These are phyloP conservation scores for Apophysomyces variabilis DNA, from an alignment of 371 early-diverging fungal species.

Conservation along the genomic window DNA sequence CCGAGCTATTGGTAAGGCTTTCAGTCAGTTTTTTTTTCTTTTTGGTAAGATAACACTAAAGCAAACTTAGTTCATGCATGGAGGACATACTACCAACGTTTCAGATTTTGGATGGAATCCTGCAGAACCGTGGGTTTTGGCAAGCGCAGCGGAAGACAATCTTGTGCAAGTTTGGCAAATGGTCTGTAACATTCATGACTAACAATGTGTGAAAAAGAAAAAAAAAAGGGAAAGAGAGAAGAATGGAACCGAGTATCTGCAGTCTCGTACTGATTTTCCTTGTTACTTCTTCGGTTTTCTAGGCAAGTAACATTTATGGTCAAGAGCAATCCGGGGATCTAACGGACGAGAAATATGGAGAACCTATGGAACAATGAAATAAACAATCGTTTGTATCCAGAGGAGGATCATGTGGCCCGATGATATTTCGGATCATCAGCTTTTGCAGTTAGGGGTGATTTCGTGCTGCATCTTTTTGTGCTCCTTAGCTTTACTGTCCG, in stretches of 20 bases:
- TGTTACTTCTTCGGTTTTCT: neutral
- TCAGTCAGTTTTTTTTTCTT: too few species aligned
- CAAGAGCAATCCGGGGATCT: slow-evolving; percentile 8
- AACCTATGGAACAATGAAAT: slow-evolving; percentile 5
- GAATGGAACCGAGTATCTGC: neutral
- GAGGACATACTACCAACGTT: slow-evolving; percentile 97
- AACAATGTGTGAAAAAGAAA: neutral
- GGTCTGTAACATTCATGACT: slow-evolving; percentile 44
- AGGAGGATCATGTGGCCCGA: neutral
- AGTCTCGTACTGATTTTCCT: neutral
- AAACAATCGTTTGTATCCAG: slow-evolving; percentile 4
- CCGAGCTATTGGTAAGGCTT: slow-evolving; percentile 85
- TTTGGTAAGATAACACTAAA: neutral
- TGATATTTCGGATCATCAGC: slow-evolving; percentile 9
- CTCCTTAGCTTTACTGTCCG: slow-evolving; percentile 2
- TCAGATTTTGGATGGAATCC: slow-evolving; percentile 98
- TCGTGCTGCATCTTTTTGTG: slow-evolving; percentile 3
- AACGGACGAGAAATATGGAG: neutral
- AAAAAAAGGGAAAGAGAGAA: too few species aligned
- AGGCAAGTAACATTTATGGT: slow-evolving; percentile 7
- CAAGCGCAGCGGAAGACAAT: slow-evolving; percentile 95
- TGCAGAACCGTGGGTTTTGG: slow-evolving; percentile 94
- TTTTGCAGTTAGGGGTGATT: slow-evolving; percentile 10
- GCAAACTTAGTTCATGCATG: slow-evolving; percentile 88
- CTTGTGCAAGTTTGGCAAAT: slow-evolving; percentile 98